Conservation (phyloP, 169 alveolate species). For the Theileria annulata region DNA sequence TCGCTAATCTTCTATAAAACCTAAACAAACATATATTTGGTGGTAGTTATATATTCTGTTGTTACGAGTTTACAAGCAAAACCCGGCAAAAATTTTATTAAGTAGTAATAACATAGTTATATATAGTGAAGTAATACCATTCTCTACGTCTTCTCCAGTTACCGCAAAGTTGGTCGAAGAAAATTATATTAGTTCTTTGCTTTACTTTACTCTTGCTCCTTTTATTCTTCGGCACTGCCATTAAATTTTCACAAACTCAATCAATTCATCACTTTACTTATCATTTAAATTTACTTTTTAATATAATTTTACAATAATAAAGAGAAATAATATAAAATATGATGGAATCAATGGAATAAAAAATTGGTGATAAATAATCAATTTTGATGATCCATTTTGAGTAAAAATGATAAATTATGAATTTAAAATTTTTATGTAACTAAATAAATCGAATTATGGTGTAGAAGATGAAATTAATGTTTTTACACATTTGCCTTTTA, state of each 20-base stretch:
- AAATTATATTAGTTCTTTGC: conserved; percentile 74
- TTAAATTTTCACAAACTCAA: background rate
- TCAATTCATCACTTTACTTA: background rate
- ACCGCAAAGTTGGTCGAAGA: conserved; percentile 76
- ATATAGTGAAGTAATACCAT: conserved; percentile 54
- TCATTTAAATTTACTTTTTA: too few species aligned
- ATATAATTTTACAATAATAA: too few species aligned
- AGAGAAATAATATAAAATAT: too few species aligned
- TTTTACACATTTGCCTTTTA: background rate
- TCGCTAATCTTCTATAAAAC: conserved; percentile 53
- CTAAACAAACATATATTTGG: background rate
- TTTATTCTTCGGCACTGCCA: conserved; percentile 79
- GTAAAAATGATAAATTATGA: background rate
- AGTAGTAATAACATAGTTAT: too few species aligned
- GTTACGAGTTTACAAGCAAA: too few species aligned
- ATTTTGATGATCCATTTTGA: background rate
- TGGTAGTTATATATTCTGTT: too few species aligned
- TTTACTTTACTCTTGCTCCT: conserved; percentile 71
- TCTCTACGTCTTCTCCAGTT: conserved; percentile 76
- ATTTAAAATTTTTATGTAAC: too few species aligned
- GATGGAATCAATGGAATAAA: too few species aligned
- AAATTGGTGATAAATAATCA: background rate
- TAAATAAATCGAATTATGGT: background rate
- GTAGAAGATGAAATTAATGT: background rate
- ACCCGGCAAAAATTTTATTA: too few species aligned